phyloP scores from a whole-genome alignment of 2,329 filamentous ascomycete species.

The Claviceps pazoutovae region DNA sequence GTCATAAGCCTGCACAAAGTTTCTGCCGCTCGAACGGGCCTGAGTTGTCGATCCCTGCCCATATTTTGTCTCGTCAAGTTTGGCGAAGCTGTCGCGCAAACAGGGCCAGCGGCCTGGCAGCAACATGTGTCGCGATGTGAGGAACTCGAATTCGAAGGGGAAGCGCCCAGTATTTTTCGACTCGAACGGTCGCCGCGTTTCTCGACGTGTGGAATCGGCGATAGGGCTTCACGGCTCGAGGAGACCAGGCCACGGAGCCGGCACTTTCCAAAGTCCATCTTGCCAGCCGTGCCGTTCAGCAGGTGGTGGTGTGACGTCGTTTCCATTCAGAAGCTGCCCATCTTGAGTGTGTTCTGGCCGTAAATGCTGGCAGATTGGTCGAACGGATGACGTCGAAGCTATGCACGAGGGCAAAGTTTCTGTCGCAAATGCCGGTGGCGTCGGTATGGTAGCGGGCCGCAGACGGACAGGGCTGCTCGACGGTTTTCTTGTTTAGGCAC shows the following conservation, averaged over 20 bases:
- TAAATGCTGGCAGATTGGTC: not conserved
- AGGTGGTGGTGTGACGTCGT: conserved; percentile 4
- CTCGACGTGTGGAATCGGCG: not conserved
- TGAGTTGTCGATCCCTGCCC: not conserved
- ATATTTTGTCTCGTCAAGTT: not conserved
- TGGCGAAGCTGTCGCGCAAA: not conserved
- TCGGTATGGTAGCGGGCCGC: too few species aligned
- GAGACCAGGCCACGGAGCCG: not conserved
- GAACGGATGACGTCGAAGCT: not conserved
- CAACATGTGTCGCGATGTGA: not conserved
- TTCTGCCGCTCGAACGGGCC: not conserved
- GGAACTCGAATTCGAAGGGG: not conserved
- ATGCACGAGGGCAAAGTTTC: not conserved
- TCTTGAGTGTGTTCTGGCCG: conserved; percentile 7
- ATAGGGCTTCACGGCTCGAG: not conserved
- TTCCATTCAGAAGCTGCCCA: conserved; percentile 12
- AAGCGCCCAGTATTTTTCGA: not conserved
- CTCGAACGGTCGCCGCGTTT: not conserved
- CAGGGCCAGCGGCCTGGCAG: not conserved
- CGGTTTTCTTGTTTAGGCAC: too few species aligned
- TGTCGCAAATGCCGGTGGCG: not conserved
- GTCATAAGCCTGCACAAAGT: conserved; percentile 16
- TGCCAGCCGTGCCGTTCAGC: conserved; percentile 8
- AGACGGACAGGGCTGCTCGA: too few species aligned
- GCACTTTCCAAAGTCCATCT: not conserved